phyloP scores from a whole-genome alignment of 371 early-diverging fungal genomes.

The Capniomyces stellatus region DNA sequence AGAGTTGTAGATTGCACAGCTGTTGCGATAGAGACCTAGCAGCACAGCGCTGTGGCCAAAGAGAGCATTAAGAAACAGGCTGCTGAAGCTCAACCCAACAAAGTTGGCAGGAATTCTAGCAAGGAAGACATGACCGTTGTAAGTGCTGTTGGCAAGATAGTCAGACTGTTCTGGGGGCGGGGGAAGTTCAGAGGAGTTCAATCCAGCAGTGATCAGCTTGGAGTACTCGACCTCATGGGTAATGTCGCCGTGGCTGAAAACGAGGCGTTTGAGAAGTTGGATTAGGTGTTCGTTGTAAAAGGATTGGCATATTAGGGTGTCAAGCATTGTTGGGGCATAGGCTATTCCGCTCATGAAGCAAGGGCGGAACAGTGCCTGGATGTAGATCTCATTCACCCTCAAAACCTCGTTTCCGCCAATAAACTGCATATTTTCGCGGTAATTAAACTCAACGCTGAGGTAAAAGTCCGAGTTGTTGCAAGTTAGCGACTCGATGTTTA shows the following conservation, averaged over 20 bases:
- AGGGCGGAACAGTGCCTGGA: constrained; percentile 31
- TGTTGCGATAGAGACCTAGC: constrained; percentile 35
- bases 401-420: constrained; percentile 36
- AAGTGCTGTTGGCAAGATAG: constrained; percentile 10
- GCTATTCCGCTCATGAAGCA: constrained; percentile 46
- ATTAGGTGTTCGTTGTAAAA: constrained; percentile 36
- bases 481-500: constrained; percentile 47
- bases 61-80: constrained; percentile 23
- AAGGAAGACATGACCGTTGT: too few species aligned
- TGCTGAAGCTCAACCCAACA: constrained; percentile 20
- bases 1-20: constrained; percentile 28
- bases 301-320: constrained; percentile 43
- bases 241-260: constrained; percentile 24
- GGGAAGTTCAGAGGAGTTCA: constrained; percentile 4
- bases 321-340: constrained; percentile 38
- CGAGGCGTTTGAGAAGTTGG: constrained; percentile 28
- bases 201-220: constrained; percentile 16
- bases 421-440: constrained; percentile 48
- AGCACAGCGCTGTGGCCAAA: constrained; percentile 23
- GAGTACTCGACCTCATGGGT: constrained; percentile 18
- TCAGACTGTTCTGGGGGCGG: constrained; percentile 2
- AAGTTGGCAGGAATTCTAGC: constrained; percentile 19
- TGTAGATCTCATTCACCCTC: constrained; percentile 27
- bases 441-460: constrained; percentile 43
- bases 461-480: constrained; percentile 25